Evolutionary conservation across 2,329 filamentous ascomycete genomes (phyloP), one percentile per base, ranked within the genome.

Genomic region (Myriangium duriaei): DNA sequence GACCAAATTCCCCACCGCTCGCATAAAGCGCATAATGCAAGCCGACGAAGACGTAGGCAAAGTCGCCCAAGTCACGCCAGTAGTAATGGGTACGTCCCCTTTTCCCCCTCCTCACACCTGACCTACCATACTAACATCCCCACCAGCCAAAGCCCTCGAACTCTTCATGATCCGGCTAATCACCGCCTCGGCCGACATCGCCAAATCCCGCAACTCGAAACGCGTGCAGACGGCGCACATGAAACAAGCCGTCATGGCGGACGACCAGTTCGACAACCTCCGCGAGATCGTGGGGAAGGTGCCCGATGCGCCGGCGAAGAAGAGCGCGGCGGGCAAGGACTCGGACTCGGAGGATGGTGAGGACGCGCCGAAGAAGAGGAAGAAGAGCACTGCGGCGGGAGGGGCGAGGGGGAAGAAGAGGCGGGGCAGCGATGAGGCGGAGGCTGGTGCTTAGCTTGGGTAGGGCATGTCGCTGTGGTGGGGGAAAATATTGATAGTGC

Each of bases 1-100:
- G 60, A 96, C 88, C 21, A 95, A 95, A 53, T 98, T 98, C 53
- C 91, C 91, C 1, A 93, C 93, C 19, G 91, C 91, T 11, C 74
- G 91, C 45, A 98, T 98, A 67, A 98, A 98, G 69, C 78, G 91
- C 36, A 96, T 98, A 53, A 96, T 98, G 91, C 91, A 98, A 63
- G 88, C 88, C 9, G 91, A 98, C 54, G 91, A 98, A 55, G 91
- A 98, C 57, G 87, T 98, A 0, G 91, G 91, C 45, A 98, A 98
- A 63, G 91, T 98, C 7, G 87, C 91, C 3, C 91, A 98, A 61
- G 91, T 96, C 44, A 95, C 91, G 1, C 88, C 88, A 11, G 92
- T 94, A 40, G 91, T 88, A 16, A 88, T 96, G 31, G 76, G 74
- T 76, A 69, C 54, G 72, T 65, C 11, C 21, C n/a, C 17, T 24